A percentile compares a stretch with the other conserved stretches of the same genome.
Evolutionary conservation across 495 filamentous ascomycete genomes (phyloP).

Genomic region (Cercophora samala): DNA sequence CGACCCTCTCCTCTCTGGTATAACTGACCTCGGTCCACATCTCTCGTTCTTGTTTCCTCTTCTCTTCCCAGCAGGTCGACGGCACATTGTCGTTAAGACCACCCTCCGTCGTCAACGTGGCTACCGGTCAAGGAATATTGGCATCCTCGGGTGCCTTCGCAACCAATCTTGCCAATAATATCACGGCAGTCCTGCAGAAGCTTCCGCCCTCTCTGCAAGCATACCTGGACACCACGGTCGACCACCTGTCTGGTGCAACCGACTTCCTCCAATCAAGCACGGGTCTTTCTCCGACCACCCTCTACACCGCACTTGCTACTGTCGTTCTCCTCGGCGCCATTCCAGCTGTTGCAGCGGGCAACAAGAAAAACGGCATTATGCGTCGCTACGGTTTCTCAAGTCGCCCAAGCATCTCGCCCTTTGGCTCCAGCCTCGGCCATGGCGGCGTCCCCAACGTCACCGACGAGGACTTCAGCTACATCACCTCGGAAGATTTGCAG

Average conservation of each 20-base stretch:
- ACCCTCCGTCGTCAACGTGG: constrained; percentile 49
- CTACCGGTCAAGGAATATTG: constrained; percentile 47
- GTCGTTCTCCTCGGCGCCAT: constrained; percentile 47
- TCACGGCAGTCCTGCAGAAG: constrained; percentile 37
- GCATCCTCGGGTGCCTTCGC: constrained; percentile 52
- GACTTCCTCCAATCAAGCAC: constrained; percentile 52
- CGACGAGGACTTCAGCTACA: constrained; percentile 78
- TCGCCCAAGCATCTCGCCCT: constrained; percentile 55
- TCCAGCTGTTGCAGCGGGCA: constrained; percentile 43
- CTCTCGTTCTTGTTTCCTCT: constrained; percentile 11
- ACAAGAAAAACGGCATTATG: constrained; percentile 46
- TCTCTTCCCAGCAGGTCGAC: constrained; percentile 28
- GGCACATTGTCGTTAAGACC: constrained; percentile 43
- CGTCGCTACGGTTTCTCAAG: constrained; percentile 58
- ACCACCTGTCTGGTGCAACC: constrained; percentile 51
- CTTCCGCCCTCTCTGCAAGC: constrained; percentile 45
- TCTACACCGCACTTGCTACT: constrained; percentile 46
- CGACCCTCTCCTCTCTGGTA: neutral
- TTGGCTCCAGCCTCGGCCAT: constrained; percentile 49
- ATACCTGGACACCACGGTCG: constrained; percentile 45
- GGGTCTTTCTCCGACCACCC: constrained; percentile 44
- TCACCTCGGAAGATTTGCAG: constrained; percentile 66
- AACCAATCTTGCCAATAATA: constrained; percentile 43
- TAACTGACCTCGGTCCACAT: neutral
- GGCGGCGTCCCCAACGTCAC: constrained; percentile 57